Base-by-base conservation (phyloP, 495 filamentous ascomycete genomes). In the Penicillium argentinense region DNA sequence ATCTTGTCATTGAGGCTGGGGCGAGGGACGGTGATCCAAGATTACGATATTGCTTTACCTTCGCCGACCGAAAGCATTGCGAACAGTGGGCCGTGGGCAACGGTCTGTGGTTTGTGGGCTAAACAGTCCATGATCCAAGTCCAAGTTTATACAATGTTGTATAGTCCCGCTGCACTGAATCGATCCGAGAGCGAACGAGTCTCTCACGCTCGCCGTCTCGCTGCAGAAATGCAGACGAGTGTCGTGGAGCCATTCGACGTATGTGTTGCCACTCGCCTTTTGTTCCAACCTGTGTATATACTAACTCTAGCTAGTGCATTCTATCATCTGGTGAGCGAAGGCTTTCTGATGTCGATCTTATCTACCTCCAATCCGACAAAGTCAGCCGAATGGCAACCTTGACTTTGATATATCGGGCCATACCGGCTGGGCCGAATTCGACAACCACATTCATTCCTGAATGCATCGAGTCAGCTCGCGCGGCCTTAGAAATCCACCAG, bases 1-100 rank as follows among this genome's bases (percentile, higher is more conserved):
- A 72, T 71, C 9, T 63, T 88, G 17, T 78, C 84, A 0, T 64
- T 88, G n/a, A 77, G 84, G 5, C 64, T 85, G 9, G 84, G 85
- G 1, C 79, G 82, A 4, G 77, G 82, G 0, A 76, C 80, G 0
- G 64, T 71, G 4, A 73, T 86, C 22, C 81, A 82, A 21, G 81
- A 86, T 56, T 83, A 76, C 59, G 85, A 88, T 46, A 82, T 87
- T 52, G 77, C 77, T 0, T 56, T 84, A 5, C 68, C 77, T 2
- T 40, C 53, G 1, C 53, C 59, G 11, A 53, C 72, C 8, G 68
- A 68, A 1, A 45, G 44, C 9, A 56, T 66, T 9, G 59, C 58
- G 2, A 17, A 56, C 12, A 17, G 19, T 2, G 46, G 59, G 18
- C 51, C 59, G 11, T 73, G 60, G 64, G 60, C 45, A 0, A 45